phyloP scores from a whole-genome alignment of 257 asterid genomes.

The Handroanthus guayacan region DNA sequence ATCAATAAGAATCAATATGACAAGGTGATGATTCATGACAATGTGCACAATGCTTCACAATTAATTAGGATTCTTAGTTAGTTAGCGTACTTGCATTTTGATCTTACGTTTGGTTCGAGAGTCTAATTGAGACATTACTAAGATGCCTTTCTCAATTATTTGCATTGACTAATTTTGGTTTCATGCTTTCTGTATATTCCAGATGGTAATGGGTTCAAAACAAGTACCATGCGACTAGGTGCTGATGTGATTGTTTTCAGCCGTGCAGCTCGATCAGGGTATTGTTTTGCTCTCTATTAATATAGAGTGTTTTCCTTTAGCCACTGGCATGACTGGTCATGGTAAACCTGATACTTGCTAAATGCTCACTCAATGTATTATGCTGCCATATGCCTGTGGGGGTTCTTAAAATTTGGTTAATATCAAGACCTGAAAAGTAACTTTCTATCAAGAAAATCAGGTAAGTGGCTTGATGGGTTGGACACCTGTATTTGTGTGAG shows the following conservation, averaged over 20 bases:
- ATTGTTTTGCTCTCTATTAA: slow-evolving; percentile 36
- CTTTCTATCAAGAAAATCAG: slow-evolving; percentile 18
- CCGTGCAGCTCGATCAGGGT: slow-evolving; percentile 80
- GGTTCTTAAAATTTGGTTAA: slow-evolving; percentile 20
- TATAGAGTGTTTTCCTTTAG: slow-evolving; percentile 31
- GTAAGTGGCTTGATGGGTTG: slow-evolving; percentile 19
- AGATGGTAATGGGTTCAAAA: slow-evolving; percentile 98
- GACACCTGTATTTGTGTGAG: slow-evolving; percentile 29
- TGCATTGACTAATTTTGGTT: background rate
- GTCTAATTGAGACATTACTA: slow-evolving; percentile 12
- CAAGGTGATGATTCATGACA: slow-evolving; percentile 22
- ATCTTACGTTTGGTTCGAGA: slow-evolving; percentile 9
- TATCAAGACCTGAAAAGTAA: slow-evolving; percentile 21
- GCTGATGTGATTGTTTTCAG: slow-evolving; percentile 91
- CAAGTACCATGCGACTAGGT: slow-evolving; percentile 96
- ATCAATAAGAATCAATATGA: background rate
- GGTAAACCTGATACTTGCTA: slow-evolving; percentile 3
- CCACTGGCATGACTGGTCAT: slow-evolving; percentile 8
- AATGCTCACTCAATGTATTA: slow-evolving; percentile 22
- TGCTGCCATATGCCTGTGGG: slow-evolving; percentile 15
- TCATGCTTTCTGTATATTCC: slow-evolving; percentile 32
- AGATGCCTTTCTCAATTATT: slow-evolving; percentile 25
- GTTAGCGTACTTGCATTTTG: slow-evolving; percentile 12
- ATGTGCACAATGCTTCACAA: slow-evolving; percentile 19
- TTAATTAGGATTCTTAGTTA: slow-evolving; percentile 19